Evolutionary conservation across 228 moss, liverwort and hornwort genomes (phyloP).

Genomic region (Sphagnum fallax): DNA sequence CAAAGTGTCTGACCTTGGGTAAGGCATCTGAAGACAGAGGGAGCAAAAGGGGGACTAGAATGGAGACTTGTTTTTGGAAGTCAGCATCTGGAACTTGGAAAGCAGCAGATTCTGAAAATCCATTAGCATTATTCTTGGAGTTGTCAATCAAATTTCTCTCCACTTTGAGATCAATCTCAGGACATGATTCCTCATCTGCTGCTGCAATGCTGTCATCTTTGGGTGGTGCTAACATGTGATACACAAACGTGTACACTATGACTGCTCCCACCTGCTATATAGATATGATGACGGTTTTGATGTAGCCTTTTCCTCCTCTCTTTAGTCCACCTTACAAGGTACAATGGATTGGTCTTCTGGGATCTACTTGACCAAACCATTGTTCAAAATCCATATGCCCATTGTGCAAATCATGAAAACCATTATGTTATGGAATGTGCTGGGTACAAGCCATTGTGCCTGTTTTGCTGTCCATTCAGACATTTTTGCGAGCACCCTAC

Average conservation of each 20-base stretch:
- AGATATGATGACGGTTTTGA: not conserved
- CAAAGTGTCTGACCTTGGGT: not conserved
- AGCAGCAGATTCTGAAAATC: not conserved
- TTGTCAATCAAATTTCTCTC: not conserved
- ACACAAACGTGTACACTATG: slow-evolving; percentile 45
- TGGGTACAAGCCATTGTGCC: too few relatives aligned
- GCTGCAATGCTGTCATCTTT: not conserved
- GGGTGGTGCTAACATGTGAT: slow-evolving; percentile 41
- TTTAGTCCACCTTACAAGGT: too few relatives aligned
- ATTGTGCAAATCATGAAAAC: too few relatives aligned
- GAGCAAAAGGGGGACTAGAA: not conserved
- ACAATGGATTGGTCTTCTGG: too few relatives aligned
- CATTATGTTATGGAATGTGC: too few relatives aligned
- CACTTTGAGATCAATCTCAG: not conserved
- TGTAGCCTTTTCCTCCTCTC: too few relatives aligned
- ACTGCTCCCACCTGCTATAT: slow-evolving; percentile 38
- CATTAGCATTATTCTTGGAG: not conserved
- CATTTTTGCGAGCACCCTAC: too few relatives aligned
- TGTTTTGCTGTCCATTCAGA: too few relatives aligned
- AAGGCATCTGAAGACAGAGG: not conserved
- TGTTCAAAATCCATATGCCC: too few relatives aligned
- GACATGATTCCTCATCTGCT: not conserved
- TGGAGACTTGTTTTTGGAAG: not conserved
- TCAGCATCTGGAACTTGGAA: not conserved
- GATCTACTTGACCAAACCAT: too few relatives aligned